These are phyloP conservation scores for Calamus simplicifolius DNA, from an alignment of 176 grass and related monocot species.

Conservation along the genomic window DNA sequence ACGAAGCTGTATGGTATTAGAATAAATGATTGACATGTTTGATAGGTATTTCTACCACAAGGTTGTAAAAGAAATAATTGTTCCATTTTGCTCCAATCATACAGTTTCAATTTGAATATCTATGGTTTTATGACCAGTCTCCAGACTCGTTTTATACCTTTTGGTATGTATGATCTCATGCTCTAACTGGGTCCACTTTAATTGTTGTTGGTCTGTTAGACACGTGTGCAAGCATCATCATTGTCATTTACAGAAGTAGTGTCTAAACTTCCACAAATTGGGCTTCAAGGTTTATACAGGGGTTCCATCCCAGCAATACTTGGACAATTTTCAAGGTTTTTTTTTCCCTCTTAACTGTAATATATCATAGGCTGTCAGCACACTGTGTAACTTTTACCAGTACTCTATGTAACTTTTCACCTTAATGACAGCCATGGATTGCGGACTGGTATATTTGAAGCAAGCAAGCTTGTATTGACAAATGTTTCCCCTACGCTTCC, in stretches of 20 bases:
- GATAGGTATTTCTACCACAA: too few species aligned
- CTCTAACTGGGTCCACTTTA: too few species aligned
- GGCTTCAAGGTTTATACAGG: constrained; percentile 78
- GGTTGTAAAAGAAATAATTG: too few species aligned
- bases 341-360: constrained; percentile 6
- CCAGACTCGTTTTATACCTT: too few species aligned
- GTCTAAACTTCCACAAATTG: constrained; percentile 84
- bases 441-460: constrained; percentile 97
- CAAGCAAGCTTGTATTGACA: constrained; percentile 75
- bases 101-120: too few species aligned
- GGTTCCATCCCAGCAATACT: constrained; percentile 96
- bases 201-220: constrained; percentile 27
- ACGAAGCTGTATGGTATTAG: too few species aligned
- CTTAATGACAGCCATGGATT: constrained; percentile 76
- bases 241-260: constrained; percentile 94
- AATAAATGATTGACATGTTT: too few species aligned
- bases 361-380: not conserved
- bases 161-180: too few species aligned
- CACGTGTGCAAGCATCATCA: constrained; percentile 89
- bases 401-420: not conserved
- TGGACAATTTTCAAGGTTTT: constrained; percentile 87
- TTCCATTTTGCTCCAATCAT: too few species aligned
- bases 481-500: constrained; percentile 77
- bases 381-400: not conserved
- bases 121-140: too few species aligned